Evolutionary conservation across 768 basidiomycete species (phyloP).

Genomic region (Sistotremastrum niveocremeum): DNA sequence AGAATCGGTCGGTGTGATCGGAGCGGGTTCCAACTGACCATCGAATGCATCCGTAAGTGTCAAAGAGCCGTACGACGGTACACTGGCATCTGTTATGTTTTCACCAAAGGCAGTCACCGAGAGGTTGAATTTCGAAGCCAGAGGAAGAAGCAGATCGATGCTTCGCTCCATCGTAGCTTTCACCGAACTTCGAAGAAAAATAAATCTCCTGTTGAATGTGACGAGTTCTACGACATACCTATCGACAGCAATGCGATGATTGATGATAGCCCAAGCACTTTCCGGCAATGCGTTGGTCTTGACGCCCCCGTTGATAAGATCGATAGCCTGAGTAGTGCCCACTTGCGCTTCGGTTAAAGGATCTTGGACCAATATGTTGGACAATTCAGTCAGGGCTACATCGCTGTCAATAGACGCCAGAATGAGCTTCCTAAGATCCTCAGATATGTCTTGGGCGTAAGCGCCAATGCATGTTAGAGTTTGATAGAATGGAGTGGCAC

Average conservation of each 20-base stretch:
- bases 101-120: constrained; percentile 45
- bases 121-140: constrained; percentile 42
- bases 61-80: constrained; percentile 30
- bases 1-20: constrained; percentile 36
- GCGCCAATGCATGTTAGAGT: constrained; percentile 53
- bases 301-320: constrained; percentile 41
- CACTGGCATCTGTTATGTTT: constrained; percentile 19
- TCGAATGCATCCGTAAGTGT: constrained; percentile 35
- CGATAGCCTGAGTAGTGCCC: constrained; percentile 68
- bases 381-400: constrained; percentile 36
- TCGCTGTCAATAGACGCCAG: constrained; percentile 34
- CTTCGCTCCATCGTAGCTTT: constrained; percentile 32
- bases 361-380: constrained; percentile 29
- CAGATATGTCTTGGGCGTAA: constrained; percentile 42
- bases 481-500: constrained; percentile 43
- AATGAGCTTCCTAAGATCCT: constrained; percentile 33
- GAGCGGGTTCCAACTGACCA: constrained; percentile 50
- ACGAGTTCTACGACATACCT: constrained; percentile 24
- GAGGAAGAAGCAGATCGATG: constrained; percentile 24
- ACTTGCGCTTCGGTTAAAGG: constrained; percentile 30
- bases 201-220: neutral
- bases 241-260: constrained; percentile 54
- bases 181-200: constrained; percentile 18
- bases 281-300: constrained; percentile 77
- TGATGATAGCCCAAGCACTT: constrained; percentile 50